Percentiles rank a stretch among this genome's conserved stretches.
These are phyloP conservation scores for Candida dendrica DNA, from an alignment of 805 yeast genomes.

Conservation along the genomic window DNA sequence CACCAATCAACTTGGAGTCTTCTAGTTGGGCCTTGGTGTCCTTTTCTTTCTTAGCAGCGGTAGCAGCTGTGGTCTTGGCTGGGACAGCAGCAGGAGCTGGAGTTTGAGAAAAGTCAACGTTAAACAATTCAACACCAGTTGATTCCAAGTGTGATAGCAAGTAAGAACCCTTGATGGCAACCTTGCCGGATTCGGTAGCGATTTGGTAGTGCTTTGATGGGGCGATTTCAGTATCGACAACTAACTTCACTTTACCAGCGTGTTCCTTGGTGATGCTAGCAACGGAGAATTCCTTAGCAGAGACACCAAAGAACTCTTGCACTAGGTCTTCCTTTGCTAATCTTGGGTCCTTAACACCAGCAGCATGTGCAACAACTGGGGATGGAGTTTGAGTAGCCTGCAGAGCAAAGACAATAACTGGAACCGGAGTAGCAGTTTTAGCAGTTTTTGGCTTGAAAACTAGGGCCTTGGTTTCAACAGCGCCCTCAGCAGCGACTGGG, in stretches of 20 bases:
- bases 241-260: slow-evolving; percentile 52
- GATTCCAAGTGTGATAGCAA: slow-evolving; percentile 39
- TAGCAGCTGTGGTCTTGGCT: slow-evolving; percentile 21
- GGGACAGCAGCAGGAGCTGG: slow-evolving; percentile 31
- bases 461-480: slow-evolving; percentile 59
- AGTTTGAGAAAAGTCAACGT: slow-evolving; percentile 47
- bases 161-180: slow-evolving; percentile 39
- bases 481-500: slow-evolving; percentile 42
- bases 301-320: slow-evolving; percentile 47
- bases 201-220: slow-evolving; percentile 31
- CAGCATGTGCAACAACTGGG: slow-evolving; percentile 53
- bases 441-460: slow-evolving; percentile 92
- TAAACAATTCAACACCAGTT: slow-evolving; percentile 42
- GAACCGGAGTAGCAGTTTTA: slow-evolving; percentile 70
- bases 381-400: slow-evolving; percentile 66
- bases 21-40: slow-evolving; percentile 47
- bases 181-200: slow-evolving; percentile 46
- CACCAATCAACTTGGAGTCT: slow-evolving; percentile 90
- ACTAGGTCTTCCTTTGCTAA: slow-evolving; percentile 80
- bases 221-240: slow-evolving; percentile 46
- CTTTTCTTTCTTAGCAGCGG: slow-evolving; percentile 21
- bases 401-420: slow-evolving; percentile 74
- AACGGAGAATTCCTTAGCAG: slow-evolving; percentile 56
- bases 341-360: slow-evolving; percentile 77
- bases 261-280: slow-evolving; percentile 39